These are phyloP conservation scores for Sodiomyces alkalinus DNA, from an alignment of 2,329 filamentous ascomycete species.

Conservation along the genomic window DNA sequence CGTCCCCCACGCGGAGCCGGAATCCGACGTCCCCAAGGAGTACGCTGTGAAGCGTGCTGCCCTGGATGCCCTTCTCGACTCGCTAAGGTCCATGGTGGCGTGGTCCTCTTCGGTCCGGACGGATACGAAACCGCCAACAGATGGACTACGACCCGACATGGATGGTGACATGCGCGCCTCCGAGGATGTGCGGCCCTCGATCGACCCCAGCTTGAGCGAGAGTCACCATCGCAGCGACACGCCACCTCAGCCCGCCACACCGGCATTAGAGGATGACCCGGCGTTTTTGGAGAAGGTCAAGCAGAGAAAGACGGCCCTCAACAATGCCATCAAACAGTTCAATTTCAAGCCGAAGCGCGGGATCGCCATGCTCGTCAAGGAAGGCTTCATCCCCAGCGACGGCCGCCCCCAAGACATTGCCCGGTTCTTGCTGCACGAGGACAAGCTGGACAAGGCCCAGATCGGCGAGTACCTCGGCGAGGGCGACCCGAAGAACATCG, in stretches of 20 bases:
- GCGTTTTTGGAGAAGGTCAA: slow-evolving; percentile 91
- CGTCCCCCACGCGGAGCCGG: slow-evolving; percentile 38
- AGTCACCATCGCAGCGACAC: slow-evolving; percentile 47
- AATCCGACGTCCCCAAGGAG: slow-evolving; percentile 67
- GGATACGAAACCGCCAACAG: slow-evolving; percentile 39
- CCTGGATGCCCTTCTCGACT: slow-evolving; percentile 76
- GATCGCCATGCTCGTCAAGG: slow-evolving; percentile 66
- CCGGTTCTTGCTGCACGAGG: slow-evolving; percentile 64
- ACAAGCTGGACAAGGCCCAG: slow-evolving; percentile 77
- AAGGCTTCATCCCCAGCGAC: slow-evolving; percentile 75
- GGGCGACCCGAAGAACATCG: slow-evolving; percentile 77
- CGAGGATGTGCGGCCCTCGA: slow-evolving; percentile 33
- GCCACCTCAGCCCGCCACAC: slow-evolving; percentile 47
- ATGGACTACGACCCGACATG: slow-evolving; percentile 7
- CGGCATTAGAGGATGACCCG: slow-evolving; percentile 72
- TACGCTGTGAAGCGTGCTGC: slow-evolving; percentile 85
- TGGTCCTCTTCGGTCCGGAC: slow-evolving; percentile 60
- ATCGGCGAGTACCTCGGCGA: slow-evolving; percentile 93
- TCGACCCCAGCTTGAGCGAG: slow-evolving; percentile 54
- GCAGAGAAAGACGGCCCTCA: slow-evolving; percentile 80
- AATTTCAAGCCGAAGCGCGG: slow-evolving; percentile 97
- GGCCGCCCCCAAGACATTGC: slow-evolving; percentile 73
- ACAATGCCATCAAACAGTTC: slow-evolving; percentile 79
- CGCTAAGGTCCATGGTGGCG: slow-evolving; percentile 76
- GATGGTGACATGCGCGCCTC: slow-evolving; percentile 22